A percentile compares a stretch with the other conserved stretches of the same genome.
These are phyloP conservation scores for Diatrype stigma DNA, from an alignment of 2,329 filamentous ascomycete species.

Conservation along the genomic window DNA sequence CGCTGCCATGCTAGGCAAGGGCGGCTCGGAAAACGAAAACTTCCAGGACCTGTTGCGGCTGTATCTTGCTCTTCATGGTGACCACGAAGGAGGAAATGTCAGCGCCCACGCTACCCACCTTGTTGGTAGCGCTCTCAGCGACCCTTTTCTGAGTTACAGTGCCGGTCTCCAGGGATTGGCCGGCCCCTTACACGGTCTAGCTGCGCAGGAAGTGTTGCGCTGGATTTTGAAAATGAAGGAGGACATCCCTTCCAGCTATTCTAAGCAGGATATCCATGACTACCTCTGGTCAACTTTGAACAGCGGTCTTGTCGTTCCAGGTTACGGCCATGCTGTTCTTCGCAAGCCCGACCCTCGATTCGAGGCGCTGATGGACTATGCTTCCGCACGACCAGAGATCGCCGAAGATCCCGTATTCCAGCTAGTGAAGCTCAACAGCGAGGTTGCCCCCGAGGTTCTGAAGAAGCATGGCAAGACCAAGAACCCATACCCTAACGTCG, in stretches of 20 bases:
- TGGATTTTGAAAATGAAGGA: conserved; percentile 98
- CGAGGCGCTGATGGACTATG: conserved; percentile 95
- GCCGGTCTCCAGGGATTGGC: conserved; percentile 93
- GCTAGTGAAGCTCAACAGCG: conserved; percentile 88
- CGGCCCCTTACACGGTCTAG: conserved; percentile 85
- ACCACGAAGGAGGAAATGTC: conserved; percentile 97
- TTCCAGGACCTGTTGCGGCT: conserved; percentile 94
- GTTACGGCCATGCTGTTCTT: conserved; percentile 92
- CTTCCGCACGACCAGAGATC: conserved; percentile 78
- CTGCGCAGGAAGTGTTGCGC: conserved; percentile 92
- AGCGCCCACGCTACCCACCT: conserved; percentile 93
- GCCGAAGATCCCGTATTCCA: conserved; percentile 85
- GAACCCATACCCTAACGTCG: conserved; percentile 97
- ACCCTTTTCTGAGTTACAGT: conserved; percentile 93
- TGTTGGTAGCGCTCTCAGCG: conserved; percentile 88
- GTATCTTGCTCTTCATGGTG: conserved; percentile 93
- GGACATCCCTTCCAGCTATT: conserved; percentile 72
- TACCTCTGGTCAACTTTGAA: conserved; percentile 94
- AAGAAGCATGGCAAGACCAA: conserved; percentile 97
- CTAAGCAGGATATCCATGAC: conserved; percentile 74
- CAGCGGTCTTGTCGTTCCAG: conserved; percentile 88
- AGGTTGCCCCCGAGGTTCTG: conserved; percentile 84
- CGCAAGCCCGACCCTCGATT: conserved; percentile 97
- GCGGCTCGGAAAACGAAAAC: conserved; percentile 79
- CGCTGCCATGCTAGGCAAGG: conserved; percentile 89